Base-by-base conservation (phyloP, 305 asterid species). In the Solanum chacoense region DNA sequence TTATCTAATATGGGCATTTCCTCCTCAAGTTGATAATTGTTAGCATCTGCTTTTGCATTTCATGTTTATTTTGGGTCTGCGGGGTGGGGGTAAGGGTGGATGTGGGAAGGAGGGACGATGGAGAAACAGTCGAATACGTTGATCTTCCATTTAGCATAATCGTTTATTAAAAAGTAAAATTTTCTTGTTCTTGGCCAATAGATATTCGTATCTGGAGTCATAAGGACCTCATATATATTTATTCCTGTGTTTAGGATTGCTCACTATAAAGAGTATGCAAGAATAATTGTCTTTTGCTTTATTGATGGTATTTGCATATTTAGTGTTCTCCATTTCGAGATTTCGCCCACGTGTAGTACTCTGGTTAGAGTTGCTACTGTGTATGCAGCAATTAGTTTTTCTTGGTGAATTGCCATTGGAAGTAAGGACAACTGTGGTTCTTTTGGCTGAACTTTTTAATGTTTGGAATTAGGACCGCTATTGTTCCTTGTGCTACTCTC, bases 41-140 rank as follows among this genome's bases (percentile, higher is more conserved):
- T 83, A 83, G 87, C 74, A 83, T 83, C 73, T 50, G 74, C 87
- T 83, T 81, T 83, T 83, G 29, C 87, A 50, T 50, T 50, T 83
- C 74, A 50, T 83, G 42, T 29, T 83, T 50, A 31, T 83, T 29
- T 55, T 6, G 29, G 18, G 71, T 50, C 35, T 1, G 8, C 2
- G 0, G 8, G 37, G 86, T 34, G 38, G 65, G 69, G 69, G 11
- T 3, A 63, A 22, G 71, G 24, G 36, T n/a, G 85, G 86, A 22
- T n/a, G 37, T 8, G 28, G 69, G 86, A 45, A 29, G 86, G 72
- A 6, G 31, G 38, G 86, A 83, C 9, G 40, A 11, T n/a, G 65
- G 85, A 50, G 72, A 50, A 81, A 45, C 10, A 50, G 29, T 45
- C 0, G 22, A 83, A 31, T 42, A 50, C 31, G 31, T 13, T 20